phyloP scores from a whole-genome alignment of 768 basidiomycete species.

The Gyrodon lividus region DNA sequence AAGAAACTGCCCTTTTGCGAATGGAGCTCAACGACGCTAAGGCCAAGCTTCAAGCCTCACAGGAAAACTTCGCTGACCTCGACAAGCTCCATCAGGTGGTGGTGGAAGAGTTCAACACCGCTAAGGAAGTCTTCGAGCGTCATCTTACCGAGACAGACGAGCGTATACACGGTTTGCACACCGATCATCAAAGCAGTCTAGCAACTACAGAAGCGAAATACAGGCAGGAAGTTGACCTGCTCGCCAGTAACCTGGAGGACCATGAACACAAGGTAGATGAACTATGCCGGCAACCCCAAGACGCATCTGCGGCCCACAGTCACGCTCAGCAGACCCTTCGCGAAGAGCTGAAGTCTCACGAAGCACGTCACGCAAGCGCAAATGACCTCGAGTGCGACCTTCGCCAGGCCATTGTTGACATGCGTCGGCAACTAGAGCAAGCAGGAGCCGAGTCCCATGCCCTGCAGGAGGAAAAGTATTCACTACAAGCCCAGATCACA shows the following conservation, averaged over 20 bases:
- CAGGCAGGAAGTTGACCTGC: slow-evolving; percentile 32
- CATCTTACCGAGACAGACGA: slow-evolving; percentile 27
- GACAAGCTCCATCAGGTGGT: slow-evolving; percentile 25
- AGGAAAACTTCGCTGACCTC: slow-evolving; percentile 25
- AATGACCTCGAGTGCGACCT: slow-evolving; percentile 37
- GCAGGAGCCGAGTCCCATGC: slow-evolving; percentile 35
- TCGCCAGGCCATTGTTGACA: slow-evolving; percentile 34
- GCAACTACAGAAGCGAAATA: slow-evolving; percentile 34
- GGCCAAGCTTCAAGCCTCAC: slow-evolving; percentile 20
- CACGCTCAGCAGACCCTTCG: slow-evolving; percentile 30
- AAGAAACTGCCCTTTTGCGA: slow-evolving; percentile 22
- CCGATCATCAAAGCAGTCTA: slow-evolving; percentile 20
- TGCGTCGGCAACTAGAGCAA: slow-evolving; percentile 43
- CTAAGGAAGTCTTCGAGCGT: slow-evolving; percentile 31
- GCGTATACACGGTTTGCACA: slow-evolving; percentile 25
- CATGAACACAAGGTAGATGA: slow-evolving; percentile 33
- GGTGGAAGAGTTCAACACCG: slow-evolving; percentile 21
- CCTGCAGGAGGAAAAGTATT: slow-evolving; percentile 49
- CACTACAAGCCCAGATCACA: slow-evolving; percentile 56
- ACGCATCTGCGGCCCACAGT: slow-evolving; percentile 35
- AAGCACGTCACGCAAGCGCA: slow-evolving; percentile 28
- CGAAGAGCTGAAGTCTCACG: slow-evolving; percentile 25
- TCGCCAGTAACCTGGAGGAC: slow-evolving; percentile 39
- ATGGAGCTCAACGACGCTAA: slow-evolving; percentile 26
- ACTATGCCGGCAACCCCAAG: slow-evolving; percentile 39